Conservation (phyloP, 164 flowering plant genomes). For the Chimonanthus praecox region DNA sequence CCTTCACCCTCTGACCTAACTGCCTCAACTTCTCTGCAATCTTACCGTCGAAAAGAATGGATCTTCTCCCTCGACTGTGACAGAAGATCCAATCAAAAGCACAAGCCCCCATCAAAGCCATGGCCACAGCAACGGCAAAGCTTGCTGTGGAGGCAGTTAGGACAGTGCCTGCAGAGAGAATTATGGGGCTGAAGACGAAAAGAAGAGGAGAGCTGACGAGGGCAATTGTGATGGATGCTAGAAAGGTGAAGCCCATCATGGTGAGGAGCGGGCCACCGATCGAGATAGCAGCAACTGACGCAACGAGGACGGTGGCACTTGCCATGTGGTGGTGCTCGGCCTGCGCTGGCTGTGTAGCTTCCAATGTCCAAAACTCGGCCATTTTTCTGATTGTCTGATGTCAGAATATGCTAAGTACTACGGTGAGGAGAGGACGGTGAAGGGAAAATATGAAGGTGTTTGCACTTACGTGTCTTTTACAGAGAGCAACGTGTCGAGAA, state of each 20-base stretch:
- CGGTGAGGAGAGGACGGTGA: too few relatives aligned
- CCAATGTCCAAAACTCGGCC: too few relatives aligned
- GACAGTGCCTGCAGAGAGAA: conserved; percentile 12
- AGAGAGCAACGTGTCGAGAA: too few relatives aligned
- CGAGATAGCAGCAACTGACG: conserved; percentile 16
- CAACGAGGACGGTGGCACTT: conserved; percentile 8
- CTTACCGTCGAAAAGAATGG: neutral
- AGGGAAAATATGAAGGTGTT: too few relatives aligned
- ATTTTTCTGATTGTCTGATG: too few relatives aligned
- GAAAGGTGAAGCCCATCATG: conserved; percentile 20
- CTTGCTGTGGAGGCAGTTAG: conserved; percentile 17
- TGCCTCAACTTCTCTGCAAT: conserved; percentile 4
- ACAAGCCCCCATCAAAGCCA: conserved; percentile 18
- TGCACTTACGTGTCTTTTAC: too few relatives aligned
- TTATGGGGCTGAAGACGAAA: conserved; percentile 27
- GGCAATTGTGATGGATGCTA: conserved; percentile 17
- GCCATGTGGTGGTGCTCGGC: neutral
- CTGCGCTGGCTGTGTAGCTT: too few relatives aligned
- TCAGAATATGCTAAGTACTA: too few relatives aligned
- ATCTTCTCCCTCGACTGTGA: neutral
- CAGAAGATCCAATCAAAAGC: conserved; percentile 18
- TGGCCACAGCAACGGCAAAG: conserved; percentile 14
- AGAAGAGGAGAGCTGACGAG: conserved; percentile 25
- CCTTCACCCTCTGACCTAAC: conserved; percentile 7
- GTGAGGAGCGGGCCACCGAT: conserved; percentile 23